Evolutionary conservation across 1,139 yeast genomes (phyloP), one percentile per base, ranked within the genome.

Genomic region (Candida sp.): DNA sequence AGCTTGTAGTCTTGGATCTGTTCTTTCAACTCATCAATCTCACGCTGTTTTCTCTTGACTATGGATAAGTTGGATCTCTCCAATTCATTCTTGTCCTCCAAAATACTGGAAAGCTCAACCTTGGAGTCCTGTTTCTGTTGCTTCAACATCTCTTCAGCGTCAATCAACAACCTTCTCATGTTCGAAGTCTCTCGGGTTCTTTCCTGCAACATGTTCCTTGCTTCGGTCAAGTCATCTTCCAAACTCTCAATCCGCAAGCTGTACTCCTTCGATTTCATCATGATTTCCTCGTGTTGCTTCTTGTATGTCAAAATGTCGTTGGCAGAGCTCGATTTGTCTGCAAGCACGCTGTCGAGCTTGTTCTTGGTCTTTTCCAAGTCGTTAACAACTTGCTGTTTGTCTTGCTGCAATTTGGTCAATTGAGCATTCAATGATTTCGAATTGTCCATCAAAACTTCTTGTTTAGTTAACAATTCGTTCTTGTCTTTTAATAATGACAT

Each of bases 171-270:
- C 54, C 90, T 75, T 57, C 96, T 80, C 69, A 91, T 81, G 0
- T 91, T 85, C 3, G 86, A 76, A 0, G 92, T 78, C 68, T 94
- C 98, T 46, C 93, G 77, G 0, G 88, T 84, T 55, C 96, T 81
- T 58, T 92, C 97, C 61, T 87, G 94, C 7, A 93, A 70, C 66
- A 85, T 77, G 42, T 82, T 80, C 54, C 91, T 81, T 4, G 90
- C 76, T 53, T 93, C 98, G 7, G 81, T 74, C 12, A 93, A 69
- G 61, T 93, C 97, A 53, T 91, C 97, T 58, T 90, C 93, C 46
- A 93, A 68, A 3, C 84, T 80, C 52, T 90, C 94, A 30, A 83
- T 75, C 55, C 83, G 79, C 49, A 76, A 75, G 33, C 78, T 77
- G 3, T 85, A 75, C 59, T 93, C 98, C 55, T 82, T 82, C 33